Evolutionary conservation across 2,329 filamentous ascomycete species (phyloP).

Genomic region (Didymellaceae sp.): DNA sequence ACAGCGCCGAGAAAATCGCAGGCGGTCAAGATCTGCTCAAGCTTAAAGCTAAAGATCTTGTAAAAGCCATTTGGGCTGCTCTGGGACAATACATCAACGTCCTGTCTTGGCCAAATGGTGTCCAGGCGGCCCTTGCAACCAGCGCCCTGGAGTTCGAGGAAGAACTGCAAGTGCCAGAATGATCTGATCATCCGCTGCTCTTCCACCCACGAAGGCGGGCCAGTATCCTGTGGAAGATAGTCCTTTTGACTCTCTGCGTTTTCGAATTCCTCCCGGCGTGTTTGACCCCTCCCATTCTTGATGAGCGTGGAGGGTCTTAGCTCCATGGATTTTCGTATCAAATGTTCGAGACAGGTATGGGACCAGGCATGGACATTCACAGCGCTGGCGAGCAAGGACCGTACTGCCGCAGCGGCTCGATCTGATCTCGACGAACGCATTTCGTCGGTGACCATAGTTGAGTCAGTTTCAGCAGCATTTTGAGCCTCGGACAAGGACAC

Average conservation of each 20-base stretch:
- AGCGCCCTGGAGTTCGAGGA: constrained; percentile 14
- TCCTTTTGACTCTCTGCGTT: constrained; percentile 14
- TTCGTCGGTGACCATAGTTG: background rate
- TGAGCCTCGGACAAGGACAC: constrained; percentile 2
- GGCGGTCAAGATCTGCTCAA: constrained; percentile 1
- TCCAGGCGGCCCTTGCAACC: constrained; percentile 1
- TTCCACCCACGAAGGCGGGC: constrained; percentile 14
- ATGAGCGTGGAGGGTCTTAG: constrained; percentile 14
- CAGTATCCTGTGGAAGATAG: constrained; percentile 14
- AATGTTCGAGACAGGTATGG: constrained; percentile 15
- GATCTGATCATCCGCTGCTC: constrained; percentile 15
- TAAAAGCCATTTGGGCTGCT: background rate
- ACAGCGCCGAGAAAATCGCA: background rate
- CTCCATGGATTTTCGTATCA: constrained; percentile 15
- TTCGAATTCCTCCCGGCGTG: constrained; percentile 7
- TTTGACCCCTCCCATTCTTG: background rate
- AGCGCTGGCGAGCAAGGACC: constrained; percentile 7
- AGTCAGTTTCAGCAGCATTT: background rate
- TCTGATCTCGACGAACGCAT: background rate
- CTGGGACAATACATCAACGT: constrained; percentile 1
- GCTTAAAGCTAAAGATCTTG: background rate
- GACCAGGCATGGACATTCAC: constrained; percentile 13
- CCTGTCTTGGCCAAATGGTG: constrained; percentile 4
- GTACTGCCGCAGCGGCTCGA: constrained; percentile 5
- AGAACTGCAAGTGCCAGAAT: constrained; percentile 16